These are phyloP conservation scores for Solanum chiquidenum DNA, from an alignment of 257 asterid species.

Conservation along the genomic window DNA sequence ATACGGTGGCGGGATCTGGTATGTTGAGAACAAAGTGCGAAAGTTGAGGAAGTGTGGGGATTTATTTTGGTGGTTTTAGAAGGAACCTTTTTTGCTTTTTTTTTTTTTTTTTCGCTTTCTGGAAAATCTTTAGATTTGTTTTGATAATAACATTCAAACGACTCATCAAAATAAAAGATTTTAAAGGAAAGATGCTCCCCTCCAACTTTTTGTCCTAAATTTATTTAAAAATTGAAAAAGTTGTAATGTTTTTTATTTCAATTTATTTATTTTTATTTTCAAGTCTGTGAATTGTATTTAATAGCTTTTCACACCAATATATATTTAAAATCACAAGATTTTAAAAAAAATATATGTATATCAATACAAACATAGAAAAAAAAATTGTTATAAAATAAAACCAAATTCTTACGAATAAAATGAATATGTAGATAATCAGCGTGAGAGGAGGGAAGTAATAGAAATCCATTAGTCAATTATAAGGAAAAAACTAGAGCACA, in stretches of 20 bases:
- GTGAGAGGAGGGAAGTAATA: too few species aligned
- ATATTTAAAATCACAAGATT: too few species aligned
- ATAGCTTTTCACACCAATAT: neutral
- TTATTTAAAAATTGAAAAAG: neutral
- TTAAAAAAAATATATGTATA: too few species aligned
- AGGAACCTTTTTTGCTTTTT: neutral
- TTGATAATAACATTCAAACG: neutral
- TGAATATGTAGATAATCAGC: neutral
- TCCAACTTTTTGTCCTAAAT: neutral
- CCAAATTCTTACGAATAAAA: rapidly evolving
- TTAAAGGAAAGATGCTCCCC: neutral
- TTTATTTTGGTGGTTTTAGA: neutral
- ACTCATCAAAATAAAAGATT: neutral
- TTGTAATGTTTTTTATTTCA: neutral
- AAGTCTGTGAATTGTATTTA: too few species aligned
- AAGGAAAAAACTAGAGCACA: neutral
- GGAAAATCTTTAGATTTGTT: neutral
- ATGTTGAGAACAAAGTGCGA: neutral
- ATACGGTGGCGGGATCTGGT: neutral
- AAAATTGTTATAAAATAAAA: too few species aligned
- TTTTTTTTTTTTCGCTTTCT: neutral
- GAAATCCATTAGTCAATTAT: neutral
- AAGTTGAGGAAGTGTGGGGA: neutral
- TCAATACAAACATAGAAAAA: neutral
- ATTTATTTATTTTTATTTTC: too few species aligned